Conservation (phyloP, 768 basidiomycete species). For the Leccinellum luteum region DNA sequence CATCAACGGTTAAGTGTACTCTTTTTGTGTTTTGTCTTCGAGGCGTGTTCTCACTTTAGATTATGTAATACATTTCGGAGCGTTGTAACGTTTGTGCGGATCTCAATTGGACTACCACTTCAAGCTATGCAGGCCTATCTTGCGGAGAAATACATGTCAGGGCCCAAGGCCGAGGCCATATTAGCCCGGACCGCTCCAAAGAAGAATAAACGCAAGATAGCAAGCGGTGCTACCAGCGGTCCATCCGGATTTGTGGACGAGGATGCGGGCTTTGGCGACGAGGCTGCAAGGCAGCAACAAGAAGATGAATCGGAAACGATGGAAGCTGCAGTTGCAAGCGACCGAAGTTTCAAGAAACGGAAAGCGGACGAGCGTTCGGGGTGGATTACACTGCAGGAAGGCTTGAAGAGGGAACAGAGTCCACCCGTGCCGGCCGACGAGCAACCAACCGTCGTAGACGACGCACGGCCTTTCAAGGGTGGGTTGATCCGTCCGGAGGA, state of each 20-base stretch:
- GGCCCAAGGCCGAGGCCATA: constrained; percentile 94
- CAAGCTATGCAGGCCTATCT: constrained; percentile 72
- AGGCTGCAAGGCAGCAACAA: constrained; percentile 43
- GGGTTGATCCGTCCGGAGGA: constrained; percentile 79
- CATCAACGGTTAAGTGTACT: background rate
- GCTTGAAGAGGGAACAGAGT: constrained; percentile 43
- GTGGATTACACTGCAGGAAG: constrained; percentile 68
- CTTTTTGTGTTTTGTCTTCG: no score
- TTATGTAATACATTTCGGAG: constrained; percentile 4
- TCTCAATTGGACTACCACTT: background rate
- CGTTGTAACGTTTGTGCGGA: background rate
- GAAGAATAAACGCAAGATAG: constrained; percentile 68
- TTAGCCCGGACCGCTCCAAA: constrained; percentile 58
- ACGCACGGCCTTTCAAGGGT: constrained; percentile 52
- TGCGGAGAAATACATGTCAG: constrained; percentile 93
- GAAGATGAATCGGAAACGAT: constrained; percentile 51
- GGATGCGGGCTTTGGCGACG: constrained; percentile 65
- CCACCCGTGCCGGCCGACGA: constrained; percentile 63
- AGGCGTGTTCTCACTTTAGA: background rate
- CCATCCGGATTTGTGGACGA: constrained; percentile 56
- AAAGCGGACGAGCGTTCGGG: constrained; percentile 52
- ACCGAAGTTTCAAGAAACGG: constrained; percentile 79
- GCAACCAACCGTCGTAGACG: constrained; percentile 58
- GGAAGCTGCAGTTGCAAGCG: constrained; percentile 70
- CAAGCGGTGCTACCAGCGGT: constrained; percentile 20